A percentile compares a stretch with the other conserved stretches of the same genome.
phyloP scores from a whole-genome alignment of 164 flowering plant species.

The Vitis amurensis region DNA sequence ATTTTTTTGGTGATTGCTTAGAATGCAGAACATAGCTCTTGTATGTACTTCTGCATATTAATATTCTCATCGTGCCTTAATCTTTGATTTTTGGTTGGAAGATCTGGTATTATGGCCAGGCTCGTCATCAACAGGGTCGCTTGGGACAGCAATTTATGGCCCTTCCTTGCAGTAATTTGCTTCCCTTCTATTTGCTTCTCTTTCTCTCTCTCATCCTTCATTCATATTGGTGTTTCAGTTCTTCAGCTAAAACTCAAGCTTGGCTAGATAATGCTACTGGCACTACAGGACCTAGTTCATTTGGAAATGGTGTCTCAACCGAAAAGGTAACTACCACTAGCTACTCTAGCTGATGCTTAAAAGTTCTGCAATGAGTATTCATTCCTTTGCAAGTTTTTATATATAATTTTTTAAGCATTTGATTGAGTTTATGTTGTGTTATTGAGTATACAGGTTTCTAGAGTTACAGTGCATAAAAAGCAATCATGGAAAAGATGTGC shows the following conservation, averaged over 20 bases:
- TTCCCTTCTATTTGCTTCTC: not conserved
- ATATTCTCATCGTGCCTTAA: not conserved
- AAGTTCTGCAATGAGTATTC: not conserved
- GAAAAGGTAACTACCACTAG: constrained; percentile 32
- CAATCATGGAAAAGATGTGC: constrained; percentile 51
- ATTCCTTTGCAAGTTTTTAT: not conserved
- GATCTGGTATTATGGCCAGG: constrained; percentile 42
- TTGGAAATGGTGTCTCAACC: no score
- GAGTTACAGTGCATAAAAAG: constrained; percentile 14
- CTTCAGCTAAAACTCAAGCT: constrained; percentile 29
- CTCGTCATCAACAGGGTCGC: constrained; percentile 24
- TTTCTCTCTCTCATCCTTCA: not conserved
- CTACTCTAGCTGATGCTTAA: not conserved
- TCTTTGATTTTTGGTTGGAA: constrained; percentile 10
- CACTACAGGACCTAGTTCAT: no score
- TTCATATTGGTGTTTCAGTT: constrained; percentile 25
- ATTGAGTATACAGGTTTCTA: constrained; percentile 30
- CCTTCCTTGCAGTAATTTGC: constrained; percentile 30
- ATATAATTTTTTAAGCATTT: not conserved
- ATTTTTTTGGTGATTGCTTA: not conserved
- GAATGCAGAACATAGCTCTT: not conserved
- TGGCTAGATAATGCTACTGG: no score
- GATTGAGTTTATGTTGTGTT: not conserved
- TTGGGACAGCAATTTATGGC: constrained; percentile 14
- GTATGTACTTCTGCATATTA: not conserved